Conservation (phyloP, 371 early-diverging fungal species). For the Parasitella parasitica region DNA sequence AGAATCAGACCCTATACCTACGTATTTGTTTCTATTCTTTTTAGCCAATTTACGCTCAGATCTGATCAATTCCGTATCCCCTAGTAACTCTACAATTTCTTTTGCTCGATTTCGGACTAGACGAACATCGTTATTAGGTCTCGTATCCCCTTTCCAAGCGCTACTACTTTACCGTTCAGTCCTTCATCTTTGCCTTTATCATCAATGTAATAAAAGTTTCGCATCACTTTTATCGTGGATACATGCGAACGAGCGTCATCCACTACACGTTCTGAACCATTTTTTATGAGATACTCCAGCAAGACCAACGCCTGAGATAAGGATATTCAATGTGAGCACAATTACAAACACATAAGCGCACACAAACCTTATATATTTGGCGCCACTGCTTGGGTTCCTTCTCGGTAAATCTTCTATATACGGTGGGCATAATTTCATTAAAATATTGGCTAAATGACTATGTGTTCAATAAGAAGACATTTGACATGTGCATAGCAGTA, state of each 20-base stretch:
- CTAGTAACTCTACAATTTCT: slow-evolving; percentile 82
- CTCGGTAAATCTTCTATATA: slow-evolving; percentile 86
- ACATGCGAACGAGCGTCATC: slow-evolving; percentile 85
- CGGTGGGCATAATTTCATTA: slow-evolving; percentile 90
- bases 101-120: slow-evolving; percentile 92
- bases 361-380: slow-evolving; percentile 81
- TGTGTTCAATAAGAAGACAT: background rate
- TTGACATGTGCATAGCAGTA: background rate
- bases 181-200: slow-evolving; percentile 97
- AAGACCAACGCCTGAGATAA: slow-evolving; percentile 74
- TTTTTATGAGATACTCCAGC: slow-evolving; percentile 92
- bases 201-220: slow-evolving; percentile 83
- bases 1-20: slow-evolving; percentile 67
- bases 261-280: slow-evolving; percentile 91
- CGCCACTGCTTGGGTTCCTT: slow-evolving; percentile 86
- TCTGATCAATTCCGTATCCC: slow-evolving; percentile 72
- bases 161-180: slow-evolving; percentile 72
- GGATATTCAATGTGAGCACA: background rate
- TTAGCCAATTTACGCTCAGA: slow-evolving; percentile 88
- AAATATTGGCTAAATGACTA: slow-evolving; percentile 80
- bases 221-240: slow-evolving; percentile 81
- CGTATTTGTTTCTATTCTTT: slow-evolving; percentile 85
- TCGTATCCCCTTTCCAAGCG: background rate
- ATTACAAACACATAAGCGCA: background rate
- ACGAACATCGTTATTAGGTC: background rate